Conservation (phyloP, 257 asterid species). For the Primulina eburnea region DNA sequence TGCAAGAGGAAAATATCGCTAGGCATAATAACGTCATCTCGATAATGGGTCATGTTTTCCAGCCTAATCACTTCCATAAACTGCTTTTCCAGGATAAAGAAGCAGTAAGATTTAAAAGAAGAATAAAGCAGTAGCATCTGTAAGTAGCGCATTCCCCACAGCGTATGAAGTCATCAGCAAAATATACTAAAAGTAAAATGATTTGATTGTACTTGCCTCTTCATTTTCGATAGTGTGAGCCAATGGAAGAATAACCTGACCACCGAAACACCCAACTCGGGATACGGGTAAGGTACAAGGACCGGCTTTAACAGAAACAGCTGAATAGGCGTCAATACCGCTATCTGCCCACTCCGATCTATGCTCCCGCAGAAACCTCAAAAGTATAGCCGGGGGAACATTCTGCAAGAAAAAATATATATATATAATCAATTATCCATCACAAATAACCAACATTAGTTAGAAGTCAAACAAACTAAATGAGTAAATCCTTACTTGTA, state of each 20-base stretch:
- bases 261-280: conserved; percentile 79
- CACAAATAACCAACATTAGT: neutral
- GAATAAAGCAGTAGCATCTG: neutral
- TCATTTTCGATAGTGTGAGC: conserved; percentile 97
- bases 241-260: conserved; percentile 91
- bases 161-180: neutral
- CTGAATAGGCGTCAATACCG: conserved; percentile 85
- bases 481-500: conserved; percentile 53
- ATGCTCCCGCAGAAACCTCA: conserved; percentile 88
- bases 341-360: conserved; percentile 99
- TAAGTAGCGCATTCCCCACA: neutral
- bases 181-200: neutral
- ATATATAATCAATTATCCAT: neutral
- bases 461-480: neutral
- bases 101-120: neutral
- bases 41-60: conserved; percentile 72
- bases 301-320: conserved; percentile 80
- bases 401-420: conserved; percentile 37
- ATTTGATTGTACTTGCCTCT: conserved; percentile 52
- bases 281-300: conserved; percentile 72
- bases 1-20: conserved; percentile 88
- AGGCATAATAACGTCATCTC: conserved; percentile 75
- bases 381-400: conserved; percentile 86
- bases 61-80: conserved; percentile 97
- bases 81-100: conserved; percentile 33